Evolutionary conservation across 306 rosid genomes (phyloP), one percentile per base, ranked within the genome.

Genomic region (Hylodesmum podocarpum): DNA sequence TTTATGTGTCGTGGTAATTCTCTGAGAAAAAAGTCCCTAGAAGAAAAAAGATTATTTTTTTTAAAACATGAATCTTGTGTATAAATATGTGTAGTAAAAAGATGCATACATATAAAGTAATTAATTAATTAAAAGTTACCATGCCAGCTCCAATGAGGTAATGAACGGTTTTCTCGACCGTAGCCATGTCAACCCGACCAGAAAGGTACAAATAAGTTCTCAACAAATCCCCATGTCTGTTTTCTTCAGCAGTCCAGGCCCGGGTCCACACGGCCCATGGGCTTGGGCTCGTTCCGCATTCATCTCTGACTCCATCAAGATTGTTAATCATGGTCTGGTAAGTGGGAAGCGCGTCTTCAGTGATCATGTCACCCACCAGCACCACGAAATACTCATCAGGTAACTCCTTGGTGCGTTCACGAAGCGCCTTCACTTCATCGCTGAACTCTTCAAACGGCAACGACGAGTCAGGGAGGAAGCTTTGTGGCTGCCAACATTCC

Each of bases 271-370:
- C 43, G 0, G 97, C 98, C 98, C 97, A 91, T 0, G 96, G 88
- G 79, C 84, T 85, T 0, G 70, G 75, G 83, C 97, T 85, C 2
- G 88, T 77, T 0, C 96, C 96, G 1, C 73, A 82, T 34, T 85
- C 90, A 16, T 93, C 98, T 34, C 61, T 72, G 1, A 91, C 88
- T 0, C 93, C 97, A 22, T 93, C 98, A 16, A 91, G 70, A 18
- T 87, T 87, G 67, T 88, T 91, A 55, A 91, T 70, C 89, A 89
- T 84, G 40, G 80, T 91, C 55, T 93, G 97, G 64, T 93, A 93
- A 37, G 96, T 88, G 1, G 98, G 98, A 78, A 93, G 84, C 1
- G 95, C 98, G 2, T 93, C 98, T 77, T 91, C 97, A 2, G 97
- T 91, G 27, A 91, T 75, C 96, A 91, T 88, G 13, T 88, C 90